A percentile compares a stretch with the other conserved stretches of the same genome.
phyloP scores from a whole-genome alignment of 768 basidiomycete genomes.

The Suillus americanus region DNA sequence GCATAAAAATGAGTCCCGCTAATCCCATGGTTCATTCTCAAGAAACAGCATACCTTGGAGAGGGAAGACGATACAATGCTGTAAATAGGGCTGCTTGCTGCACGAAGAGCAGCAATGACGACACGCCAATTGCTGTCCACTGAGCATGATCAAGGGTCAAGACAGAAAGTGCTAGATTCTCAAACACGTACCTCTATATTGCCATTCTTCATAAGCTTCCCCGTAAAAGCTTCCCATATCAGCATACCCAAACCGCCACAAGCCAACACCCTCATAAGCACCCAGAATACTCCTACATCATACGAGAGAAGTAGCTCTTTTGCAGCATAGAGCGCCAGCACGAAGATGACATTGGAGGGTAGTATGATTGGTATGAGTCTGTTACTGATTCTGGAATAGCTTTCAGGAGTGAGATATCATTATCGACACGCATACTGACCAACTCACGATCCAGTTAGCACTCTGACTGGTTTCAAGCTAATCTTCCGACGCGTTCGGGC shows the following conservation, averaged over 20 bases:
- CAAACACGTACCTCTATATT: slow-evolving; percentile 56
- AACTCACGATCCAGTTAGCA: slow-evolving; percentile 56
- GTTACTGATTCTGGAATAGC: slow-evolving; percentile 46
- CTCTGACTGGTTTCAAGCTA: slow-evolving; percentile 53
- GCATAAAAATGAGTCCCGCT: slow-evolving; percentile 7
- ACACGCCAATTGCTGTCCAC: slow-evolving; percentile 73
- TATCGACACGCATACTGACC: slow-evolving; percentile 3
- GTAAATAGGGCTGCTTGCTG: slow-evolving; percentile 68
- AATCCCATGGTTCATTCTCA: background rate
- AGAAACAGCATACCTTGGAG: slow-evolving; percentile 53
- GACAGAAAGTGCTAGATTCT: slow-evolving; percentile 7
- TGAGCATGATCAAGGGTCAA: slow-evolving; percentile 27
- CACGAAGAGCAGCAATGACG: slow-evolving; percentile 66
- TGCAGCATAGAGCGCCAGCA: slow-evolving; percentile 57
- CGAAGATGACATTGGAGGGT: slow-evolving; percentile 62
- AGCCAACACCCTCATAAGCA: slow-evolving; percentile 69
- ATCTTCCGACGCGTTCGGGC: slow-evolving; percentile 66
- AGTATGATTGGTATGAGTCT: slow-evolving; percentile 55
- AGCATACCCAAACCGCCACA: slow-evolving; percentile 68
- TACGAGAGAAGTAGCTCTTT: slow-evolving; percentile 68
- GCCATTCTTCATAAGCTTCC: slow-evolving; percentile 52
- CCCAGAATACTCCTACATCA: slow-evolving; percentile 75
- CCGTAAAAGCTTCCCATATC: slow-evolving; percentile 57
- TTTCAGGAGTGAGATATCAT: slow-evolving; percentile 14
- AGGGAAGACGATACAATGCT: slow-evolving; percentile 66